phyloP scores from a whole-genome alignment of 169 alveolate species.

The Neospora caninum region DNA sequence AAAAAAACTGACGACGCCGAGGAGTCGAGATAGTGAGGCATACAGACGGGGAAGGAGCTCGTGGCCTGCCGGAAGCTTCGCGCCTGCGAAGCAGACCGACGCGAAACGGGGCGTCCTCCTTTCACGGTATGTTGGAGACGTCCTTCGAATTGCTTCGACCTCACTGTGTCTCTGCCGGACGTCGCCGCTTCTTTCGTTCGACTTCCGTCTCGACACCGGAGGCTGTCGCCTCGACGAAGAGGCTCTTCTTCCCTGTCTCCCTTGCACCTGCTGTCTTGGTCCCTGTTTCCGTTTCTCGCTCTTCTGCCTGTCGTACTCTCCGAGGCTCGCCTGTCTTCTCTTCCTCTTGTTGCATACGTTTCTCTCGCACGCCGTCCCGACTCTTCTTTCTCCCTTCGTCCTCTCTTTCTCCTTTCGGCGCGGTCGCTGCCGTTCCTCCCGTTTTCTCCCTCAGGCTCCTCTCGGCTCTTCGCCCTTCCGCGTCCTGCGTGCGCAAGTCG shows the following conservation, averaged over 20 bases:
- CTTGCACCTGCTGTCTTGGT: not conserved
- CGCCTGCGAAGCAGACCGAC: not conserved
- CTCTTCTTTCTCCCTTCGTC: too few species aligned
- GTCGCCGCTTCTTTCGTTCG: not conserved
- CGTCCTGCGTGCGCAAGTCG: too few species aligned
- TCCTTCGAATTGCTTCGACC: too few species aligned
- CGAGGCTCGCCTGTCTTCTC: too few species aligned
- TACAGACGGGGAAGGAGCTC: not conserved
- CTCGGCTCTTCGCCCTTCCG: too few species aligned
- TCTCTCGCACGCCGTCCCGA: not conserved
- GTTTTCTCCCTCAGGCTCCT: too few species aligned
- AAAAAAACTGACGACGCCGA: not conserved
- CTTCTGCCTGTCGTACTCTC: not conserved
- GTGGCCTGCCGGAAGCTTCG: not conserved
- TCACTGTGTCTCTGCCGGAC: not conserved
- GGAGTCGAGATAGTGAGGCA: not conserved
- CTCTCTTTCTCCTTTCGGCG: not conserved
- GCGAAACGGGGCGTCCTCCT: not conserved
- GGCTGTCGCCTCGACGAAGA: not conserved
- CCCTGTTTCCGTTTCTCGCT: not conserved
- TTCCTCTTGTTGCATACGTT: not conserved
- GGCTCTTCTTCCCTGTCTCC: not conserved
- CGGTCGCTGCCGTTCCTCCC: not conserved
- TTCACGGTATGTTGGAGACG: too few species aligned
- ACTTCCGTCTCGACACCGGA: not conserved